phyloP scores from a whole-genome alignment of 2,329 filamentous ascomycete genomes.

The Fusarium devonianum region DNA sequence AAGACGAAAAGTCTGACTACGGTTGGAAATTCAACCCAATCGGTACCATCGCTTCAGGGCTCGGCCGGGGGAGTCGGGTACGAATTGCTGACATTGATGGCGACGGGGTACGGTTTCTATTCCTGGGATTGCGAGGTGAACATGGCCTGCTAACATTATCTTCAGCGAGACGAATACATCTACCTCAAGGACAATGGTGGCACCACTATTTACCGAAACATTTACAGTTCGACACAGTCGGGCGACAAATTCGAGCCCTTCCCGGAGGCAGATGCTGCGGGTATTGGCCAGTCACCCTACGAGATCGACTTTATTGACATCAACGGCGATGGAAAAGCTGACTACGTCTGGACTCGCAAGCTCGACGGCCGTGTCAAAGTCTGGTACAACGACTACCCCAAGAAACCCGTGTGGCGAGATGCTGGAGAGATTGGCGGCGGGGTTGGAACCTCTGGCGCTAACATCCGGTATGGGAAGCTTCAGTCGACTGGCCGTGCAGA shows the following conservation, averaged over 20 bases:
- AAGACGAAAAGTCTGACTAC: neutral
- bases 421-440: neutral
- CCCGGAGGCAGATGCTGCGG: conserved; percentile 3
- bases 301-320: conserved; percentile 14
- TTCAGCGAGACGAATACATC: conserved; percentile 8
- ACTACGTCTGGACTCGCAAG: conserved; percentile 5
- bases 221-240: neutral
- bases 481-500: neutral
- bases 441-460: conserved; percentile 9
- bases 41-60: neutral
- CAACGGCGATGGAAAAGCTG: conserved; percentile 10
- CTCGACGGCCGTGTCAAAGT: conserved; percentile 9
- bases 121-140: no score
- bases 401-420: conserved; percentile 6
- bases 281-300: neutral
- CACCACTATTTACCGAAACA: conserved; percentile 1
- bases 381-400: conserved; percentile 17
- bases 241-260: neutral
- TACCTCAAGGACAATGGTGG: conserved; percentile 7
- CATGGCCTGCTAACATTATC: neutral
- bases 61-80: neutral
- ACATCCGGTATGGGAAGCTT: conserved; percentile 6
- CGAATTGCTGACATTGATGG: conserved; percentile 14
- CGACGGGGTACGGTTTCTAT: neutral
- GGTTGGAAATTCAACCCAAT: conserved; percentile 1